These are phyloP conservation scores for Cadophora sp. DNA, from an alignment of 2,329 filamentous ascomycete genomes.

Conservation along the genomic window DNA sequence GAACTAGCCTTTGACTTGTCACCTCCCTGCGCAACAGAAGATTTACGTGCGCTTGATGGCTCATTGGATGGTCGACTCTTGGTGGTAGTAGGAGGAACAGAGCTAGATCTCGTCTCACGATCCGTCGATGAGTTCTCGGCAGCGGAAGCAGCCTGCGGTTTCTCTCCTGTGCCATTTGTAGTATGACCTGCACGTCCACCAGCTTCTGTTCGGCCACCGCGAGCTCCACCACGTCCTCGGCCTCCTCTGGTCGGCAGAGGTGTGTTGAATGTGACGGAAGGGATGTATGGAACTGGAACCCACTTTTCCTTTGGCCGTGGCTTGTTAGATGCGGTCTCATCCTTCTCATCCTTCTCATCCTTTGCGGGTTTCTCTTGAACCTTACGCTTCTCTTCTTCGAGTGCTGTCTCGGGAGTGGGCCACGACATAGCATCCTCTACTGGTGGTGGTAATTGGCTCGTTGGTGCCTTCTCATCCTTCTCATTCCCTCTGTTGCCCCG, in stretches of 20 bases:
- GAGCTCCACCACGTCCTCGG: constrained; percentile 51
- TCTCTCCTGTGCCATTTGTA: constrained; percentile 39
- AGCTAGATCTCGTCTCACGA: constrained; percentile 38
- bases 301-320: constrained; percentile 79
- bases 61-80: constrained; percentile 37
- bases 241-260: constrained; percentile 71
- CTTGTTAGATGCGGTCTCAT: constrained; percentile 60
- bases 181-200: constrained; percentile 46
- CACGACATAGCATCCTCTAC: constrained; percentile 81
- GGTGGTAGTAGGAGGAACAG: constrained; percentile 41
- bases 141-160: constrained; percentile 30
- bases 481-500: constrained; percentile 41
- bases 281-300: constrained; percentile 83
- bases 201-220: constrained; percentile 49
- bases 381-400: constrained; percentile 80
- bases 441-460: constrained; percentile 60
- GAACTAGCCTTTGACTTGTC: constrained; percentile 39
- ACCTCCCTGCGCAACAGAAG: constrained; percentile 26
- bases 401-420: constrained; percentile 86
- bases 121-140: constrained; percentile 27
- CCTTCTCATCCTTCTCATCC: constrained; percentile 69
- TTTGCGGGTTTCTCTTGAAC: constrained; percentile 69
- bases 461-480: constrained; percentile 43
- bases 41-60: constrained; percentile 36
- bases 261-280: constrained; percentile 86